phyloP scores from a whole-genome alignment of 192 early-diverging fungal species.

The Coemansia sp. region DNA sequence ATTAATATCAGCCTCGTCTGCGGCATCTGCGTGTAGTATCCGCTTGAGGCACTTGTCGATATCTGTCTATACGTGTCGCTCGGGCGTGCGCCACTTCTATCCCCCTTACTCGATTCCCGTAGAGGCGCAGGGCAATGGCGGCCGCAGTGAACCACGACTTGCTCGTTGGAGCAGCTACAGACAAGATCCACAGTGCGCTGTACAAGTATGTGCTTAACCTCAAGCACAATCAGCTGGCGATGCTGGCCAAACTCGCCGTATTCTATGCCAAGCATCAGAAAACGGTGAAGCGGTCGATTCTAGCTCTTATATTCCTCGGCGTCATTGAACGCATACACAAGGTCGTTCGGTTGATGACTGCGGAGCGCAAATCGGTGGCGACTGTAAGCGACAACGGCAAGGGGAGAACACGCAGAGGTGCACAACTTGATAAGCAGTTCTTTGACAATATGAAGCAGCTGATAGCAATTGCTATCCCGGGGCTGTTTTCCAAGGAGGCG shows the following conservation, averaged over 20 bases:
- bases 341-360: constrained; percentile 32
- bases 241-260: constrained; percentile 28
- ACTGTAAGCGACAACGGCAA: background rate
- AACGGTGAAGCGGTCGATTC: constrained; percentile 35
- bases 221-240: constrained; percentile 31
- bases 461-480: constrained; percentile 83
- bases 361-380: constrained; percentile 17
- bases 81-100: background rate
- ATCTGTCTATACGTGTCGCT: background rate
- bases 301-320: constrained; percentile 28
- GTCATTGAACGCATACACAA: constrained; percentile 38
- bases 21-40: background rate
- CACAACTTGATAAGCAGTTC: constrained; percentile 58
- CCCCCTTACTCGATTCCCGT: background rate
- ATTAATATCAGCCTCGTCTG: background rate
- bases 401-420: constrained; percentile 14
- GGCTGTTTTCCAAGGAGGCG: constrained; percentile 81
- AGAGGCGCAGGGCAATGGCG: constrained; percentile 16
- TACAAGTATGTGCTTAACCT: constrained; percentile 32
- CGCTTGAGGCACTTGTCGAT: background rate
- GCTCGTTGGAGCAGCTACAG: constrained; percentile 31
- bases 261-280: constrained; percentile 46
- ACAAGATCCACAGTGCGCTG: constrained; percentile 35
- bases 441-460: constrained; percentile 68
- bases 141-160: constrained; percentile 39